These are phyloP conservation scores for Botrytis galanthina DNA, from an alignment of 2,329 filamentous ascomycete genomes.

Conservation along the genomic window DNA sequence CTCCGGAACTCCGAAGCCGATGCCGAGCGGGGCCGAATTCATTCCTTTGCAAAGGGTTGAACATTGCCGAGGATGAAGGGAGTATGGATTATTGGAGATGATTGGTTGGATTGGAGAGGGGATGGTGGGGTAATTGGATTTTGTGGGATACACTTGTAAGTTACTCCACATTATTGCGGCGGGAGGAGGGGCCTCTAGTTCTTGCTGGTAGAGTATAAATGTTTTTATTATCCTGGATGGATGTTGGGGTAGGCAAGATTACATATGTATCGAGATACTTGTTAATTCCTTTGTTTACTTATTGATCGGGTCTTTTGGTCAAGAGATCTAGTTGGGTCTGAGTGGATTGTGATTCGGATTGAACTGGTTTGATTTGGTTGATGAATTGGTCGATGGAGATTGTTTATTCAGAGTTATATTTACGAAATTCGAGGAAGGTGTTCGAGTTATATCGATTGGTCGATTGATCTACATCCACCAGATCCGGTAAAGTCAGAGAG, in stretches of 20 bases:
- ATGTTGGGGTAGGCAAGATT: not conserved
- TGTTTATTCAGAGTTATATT: not conserved
- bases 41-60: not conserved
- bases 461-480: not conserved
- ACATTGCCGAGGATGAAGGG: not conserved
- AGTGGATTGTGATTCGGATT: not conserved
- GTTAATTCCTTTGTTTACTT: not conserved
- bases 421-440: not conserved
- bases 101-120: not conserved
- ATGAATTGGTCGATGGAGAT: not conserved
- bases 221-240: no score
- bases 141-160: not conserved
- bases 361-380: not conserved
- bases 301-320: not conserved
- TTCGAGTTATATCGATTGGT: not conserved
- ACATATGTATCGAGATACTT: not conserved
- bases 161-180: not conserved
- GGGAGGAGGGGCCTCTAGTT: not conserved
- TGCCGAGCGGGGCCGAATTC: not conserved
- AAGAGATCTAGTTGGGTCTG: not conserved
- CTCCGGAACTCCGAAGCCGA: slow-evolving; percentile 1
- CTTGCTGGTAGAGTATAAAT: not conserved
- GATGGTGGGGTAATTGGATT: not conserved
- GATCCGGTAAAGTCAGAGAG: not conserved
- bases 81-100: not conserved